Base-by-base conservation (phyloP, 2,329 filamentous ascomycete species). In the Peltaster fructicola region DNA sequence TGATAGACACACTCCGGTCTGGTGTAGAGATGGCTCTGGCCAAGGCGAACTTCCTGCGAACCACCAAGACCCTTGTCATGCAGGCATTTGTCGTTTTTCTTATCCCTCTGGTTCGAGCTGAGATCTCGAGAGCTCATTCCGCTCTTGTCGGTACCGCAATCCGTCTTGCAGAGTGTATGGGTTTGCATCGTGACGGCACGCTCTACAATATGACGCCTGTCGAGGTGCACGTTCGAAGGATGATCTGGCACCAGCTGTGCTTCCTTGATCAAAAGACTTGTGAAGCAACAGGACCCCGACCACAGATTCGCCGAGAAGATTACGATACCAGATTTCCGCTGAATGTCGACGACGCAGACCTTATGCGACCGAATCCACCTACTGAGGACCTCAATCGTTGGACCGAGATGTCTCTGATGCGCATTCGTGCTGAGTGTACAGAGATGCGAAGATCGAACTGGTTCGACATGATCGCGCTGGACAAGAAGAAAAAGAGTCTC, bases 21-120 rank as follows among this genome's bases (percentile, higher is more conserved):
- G 73, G 65, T 2, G 68, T 72, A 5, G 77, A 82, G 50, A 61
- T 63, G 14, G 68, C 73, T 3, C 52, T 84, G 16, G 62, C 63
- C 18, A 68, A 69, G 41, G 73, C 76, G 4, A 73, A 77, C 41
- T 76, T 81, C 30, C 48, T 82, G 17, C 59, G 71, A 17, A 79
- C 74, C 1, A 77, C 67, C 0, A 73, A 69, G 35, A 52, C 79
- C n/a, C 73, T 80, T 45, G 77, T 72, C 1, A 55, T 84, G 38
- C 77, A 82, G 43, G 74, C 73, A 1, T 74, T 81, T 38, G 67
- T 81, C 17, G 74, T 80, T 57, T 82, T 80, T 35, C 55, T 81
- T 64, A 69, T 80, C 29, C 71, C 76, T 0, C 59, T 82, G 8
- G 80, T 76, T 37, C 61, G 76, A 27, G 64, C 64, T 11, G 73